Evolutionary conservation across 1,139 yeast genomes (phyloP).

Genomic region (Kluyveromyces marxianus): DNA sequence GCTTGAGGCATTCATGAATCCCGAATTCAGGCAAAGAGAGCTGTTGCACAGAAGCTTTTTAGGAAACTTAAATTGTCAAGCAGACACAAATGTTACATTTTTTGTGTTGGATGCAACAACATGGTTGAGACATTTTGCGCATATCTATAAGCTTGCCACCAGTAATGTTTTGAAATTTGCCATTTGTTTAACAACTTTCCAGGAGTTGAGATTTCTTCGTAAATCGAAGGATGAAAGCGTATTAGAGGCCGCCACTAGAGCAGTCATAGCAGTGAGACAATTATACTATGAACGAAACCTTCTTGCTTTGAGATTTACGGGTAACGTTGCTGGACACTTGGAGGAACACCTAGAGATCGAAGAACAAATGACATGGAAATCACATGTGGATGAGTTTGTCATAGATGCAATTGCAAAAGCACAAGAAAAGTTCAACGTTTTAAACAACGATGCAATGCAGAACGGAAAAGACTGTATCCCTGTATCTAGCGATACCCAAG

Average conservation of each 20-base stretch:
- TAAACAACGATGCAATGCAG: constrained; percentile 10
- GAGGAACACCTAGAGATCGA: constrained; percentile 39
- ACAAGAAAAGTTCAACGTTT: constrained; percentile 21
- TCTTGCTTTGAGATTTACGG: constrained; percentile 57
- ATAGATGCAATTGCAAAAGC: constrained; percentile 32
- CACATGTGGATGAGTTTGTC: constrained; percentile 36
- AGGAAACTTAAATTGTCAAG: constrained; percentile 11
- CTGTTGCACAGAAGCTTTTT: constrained; percentile 10
- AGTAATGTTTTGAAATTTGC: constrained; percentile 50
- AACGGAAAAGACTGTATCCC: constrained; percentile 9
- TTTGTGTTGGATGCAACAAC: constrained; percentile 70
- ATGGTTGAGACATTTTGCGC: constrained; percentile 76
- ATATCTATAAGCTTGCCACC: constrained; percentile 61
- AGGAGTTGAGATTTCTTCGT: constrained; percentile 66
- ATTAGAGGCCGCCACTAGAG: constrained; percentile 74
- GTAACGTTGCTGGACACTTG: constrained; percentile 56
- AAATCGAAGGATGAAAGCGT: constrained; percentile 68
- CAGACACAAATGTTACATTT: constrained; percentile 37
- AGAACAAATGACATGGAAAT: constrained; percentile 36
- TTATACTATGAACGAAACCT: constrained; percentile 52
- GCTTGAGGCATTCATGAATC: constrained; percentile 7
- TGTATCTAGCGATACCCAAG: constrained; percentile 23
- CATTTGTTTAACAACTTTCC: constrained; percentile 71
- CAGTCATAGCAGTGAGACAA: constrained; percentile 66
- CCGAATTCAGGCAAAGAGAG: constrained; percentile 3